Conservation (phyloP, 2,329 filamentous ascomycete species). For the Pyrenophora graminea region DNA sequence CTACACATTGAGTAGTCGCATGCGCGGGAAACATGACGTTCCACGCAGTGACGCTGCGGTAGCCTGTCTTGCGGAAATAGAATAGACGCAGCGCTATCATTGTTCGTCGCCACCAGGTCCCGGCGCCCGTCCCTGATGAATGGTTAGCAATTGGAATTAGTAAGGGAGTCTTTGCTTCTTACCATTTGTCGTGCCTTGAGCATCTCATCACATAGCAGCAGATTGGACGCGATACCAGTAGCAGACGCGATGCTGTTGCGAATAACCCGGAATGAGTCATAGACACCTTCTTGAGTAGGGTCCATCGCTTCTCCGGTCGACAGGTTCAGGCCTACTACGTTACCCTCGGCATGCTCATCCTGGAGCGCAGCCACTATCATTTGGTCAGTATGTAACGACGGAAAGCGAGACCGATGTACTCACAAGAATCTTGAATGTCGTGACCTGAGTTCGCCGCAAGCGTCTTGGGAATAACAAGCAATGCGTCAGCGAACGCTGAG, state of each 20-base stretch:
- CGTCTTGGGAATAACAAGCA: constrained; percentile 96
- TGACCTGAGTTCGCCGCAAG: constrained; percentile 94
- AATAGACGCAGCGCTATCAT: constrained; percentile 5
- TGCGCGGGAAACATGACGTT: background rate
- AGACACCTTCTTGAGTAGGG: constrained; percentile 87
- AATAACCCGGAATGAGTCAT: constrained; percentile 93
- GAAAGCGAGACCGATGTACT: constrained; percentile 48
- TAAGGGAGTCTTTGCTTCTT: constrained; percentile 5
- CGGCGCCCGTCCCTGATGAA: constrained; percentile 35
- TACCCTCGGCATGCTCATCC: constrained; percentile 82
- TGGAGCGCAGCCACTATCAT: constrained; percentile 77
- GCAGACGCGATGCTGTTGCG: constrained; percentile 93
- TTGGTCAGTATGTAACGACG: constrained; percentile 19
- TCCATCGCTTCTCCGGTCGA: constrained; percentile 92
- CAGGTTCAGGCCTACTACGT: constrained; percentile 84
- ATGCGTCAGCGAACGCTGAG: constrained; percentile 89
- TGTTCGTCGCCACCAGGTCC: constrained; percentile 29
- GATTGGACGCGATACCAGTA: constrained; percentile 91
- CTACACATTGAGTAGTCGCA: background rate
- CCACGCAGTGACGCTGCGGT: background rate
- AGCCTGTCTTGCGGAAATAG: background rate
- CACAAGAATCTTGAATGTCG: constrained; percentile 92
- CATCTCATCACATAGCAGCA: constrained; percentile 94
- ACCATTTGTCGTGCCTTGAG: constrained; percentile 97
- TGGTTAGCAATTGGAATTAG: constrained; percentile 4